phyloP scores from a whole-genome alignment of 2,329 filamentous ascomycete genomes.

The Colletotrichum cereale region DNA sequence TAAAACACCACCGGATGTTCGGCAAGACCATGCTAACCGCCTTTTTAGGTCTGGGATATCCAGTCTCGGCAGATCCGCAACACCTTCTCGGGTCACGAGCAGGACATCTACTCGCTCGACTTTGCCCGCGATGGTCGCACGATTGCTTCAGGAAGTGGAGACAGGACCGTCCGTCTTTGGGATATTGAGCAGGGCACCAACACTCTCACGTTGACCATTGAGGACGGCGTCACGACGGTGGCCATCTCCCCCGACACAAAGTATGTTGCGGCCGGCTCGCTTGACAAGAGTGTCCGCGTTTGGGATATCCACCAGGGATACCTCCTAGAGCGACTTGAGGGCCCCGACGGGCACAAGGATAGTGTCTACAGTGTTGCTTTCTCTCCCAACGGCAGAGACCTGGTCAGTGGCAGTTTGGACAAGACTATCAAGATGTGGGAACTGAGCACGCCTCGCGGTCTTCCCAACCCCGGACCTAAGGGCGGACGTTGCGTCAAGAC shows the following conservation, averaged over 20 bases:
- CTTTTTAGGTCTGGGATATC: constrained; percentile 91
- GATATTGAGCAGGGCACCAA: constrained; percentile 89
- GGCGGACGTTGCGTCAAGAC: constrained; percentile 95
- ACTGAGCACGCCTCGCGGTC: constrained; percentile 78
- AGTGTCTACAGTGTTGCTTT: constrained; percentile 98
- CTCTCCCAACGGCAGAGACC: constrained; percentile 90
- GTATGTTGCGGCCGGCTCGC: constrained; percentile 91
- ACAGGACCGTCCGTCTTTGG: constrained; percentile 95
- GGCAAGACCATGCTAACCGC: constrained; percentile 28
- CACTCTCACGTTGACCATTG: constrained; percentile 88
- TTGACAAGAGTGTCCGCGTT: constrained; percentile 97
- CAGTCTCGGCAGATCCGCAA: constrained; percentile 84
- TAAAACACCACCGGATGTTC: constrained; percentile 38
- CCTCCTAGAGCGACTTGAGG: constrained; percentile 91
- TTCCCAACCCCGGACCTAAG: constrained; percentile 77
- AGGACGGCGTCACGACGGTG: constrained; percentile 97
- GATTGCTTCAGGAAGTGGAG: constrained; percentile 95
- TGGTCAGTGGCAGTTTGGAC: constrained; percentile 94
- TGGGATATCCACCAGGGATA: constrained; percentile 93
- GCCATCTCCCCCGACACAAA: constrained; percentile 96
- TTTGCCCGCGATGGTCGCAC: constrained; percentile 93
- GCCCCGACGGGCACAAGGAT: constrained; percentile 94
- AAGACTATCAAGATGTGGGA: constrained; percentile 99
- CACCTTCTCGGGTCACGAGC: constrained; percentile 96
- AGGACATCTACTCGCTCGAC: constrained; percentile 97